These are phyloP conservation scores for Hymenotorrendiella dingleyae DNA, from an alignment of 2,329 filamentous ascomycete genomes.

Conservation along the genomic window DNA sequence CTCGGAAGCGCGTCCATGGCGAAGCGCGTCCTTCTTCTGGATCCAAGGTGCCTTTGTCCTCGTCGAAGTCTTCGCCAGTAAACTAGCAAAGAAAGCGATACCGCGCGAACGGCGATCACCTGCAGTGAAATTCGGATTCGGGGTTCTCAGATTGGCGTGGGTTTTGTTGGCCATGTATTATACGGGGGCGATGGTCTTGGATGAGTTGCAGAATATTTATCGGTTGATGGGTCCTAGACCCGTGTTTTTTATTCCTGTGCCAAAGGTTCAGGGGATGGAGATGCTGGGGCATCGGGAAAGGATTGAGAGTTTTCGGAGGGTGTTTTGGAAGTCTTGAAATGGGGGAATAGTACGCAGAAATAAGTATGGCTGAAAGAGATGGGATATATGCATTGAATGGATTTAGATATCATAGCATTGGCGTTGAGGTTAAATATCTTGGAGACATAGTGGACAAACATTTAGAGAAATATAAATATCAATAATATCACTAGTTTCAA, in stretches of 20 bases:
- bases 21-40: constrained; percentile 12
- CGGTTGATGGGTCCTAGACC: neutral
- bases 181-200: neutral
- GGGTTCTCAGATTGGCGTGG: neutral
- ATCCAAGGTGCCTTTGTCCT: constrained; percentile 11
- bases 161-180: neutral
- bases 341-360: too few species aligned
- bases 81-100: neutral
- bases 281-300: too few species aligned
- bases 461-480: too few species aligned
- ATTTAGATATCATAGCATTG: too few species aligned
- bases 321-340: too few species aligned
- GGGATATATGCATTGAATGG: too few species aligned
- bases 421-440: too few species aligned
- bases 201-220: neutral
- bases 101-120: neutral
- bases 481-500: too few species aligned
- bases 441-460: too few species aligned
- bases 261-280: too few species aligned
- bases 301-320: too few species aligned
- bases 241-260: neutral
- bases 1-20: neutral
- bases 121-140: neutral
- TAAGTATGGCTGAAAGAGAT: too few species aligned
- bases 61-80: constrained; percentile 1